phyloP scores from a whole-genome alignment of 305 asterid genomes.

The Plantago lanceolata region DNA sequence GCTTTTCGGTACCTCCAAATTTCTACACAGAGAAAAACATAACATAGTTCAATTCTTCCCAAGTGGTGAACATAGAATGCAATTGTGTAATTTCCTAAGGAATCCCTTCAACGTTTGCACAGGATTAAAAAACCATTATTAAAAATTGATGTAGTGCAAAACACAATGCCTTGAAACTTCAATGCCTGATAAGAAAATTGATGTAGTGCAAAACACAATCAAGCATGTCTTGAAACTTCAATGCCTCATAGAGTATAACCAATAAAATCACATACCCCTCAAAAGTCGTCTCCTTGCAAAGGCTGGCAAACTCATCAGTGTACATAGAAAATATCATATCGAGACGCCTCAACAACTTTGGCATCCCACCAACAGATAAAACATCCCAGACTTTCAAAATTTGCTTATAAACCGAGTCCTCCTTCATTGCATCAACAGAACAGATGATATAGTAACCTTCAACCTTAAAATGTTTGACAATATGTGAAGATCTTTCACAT shows the following conservation, averaged over 20 bases:
- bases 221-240: neutral
- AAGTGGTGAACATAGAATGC: neutral
- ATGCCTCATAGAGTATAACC: neutral
- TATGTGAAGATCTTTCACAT: conserved; percentile 40
- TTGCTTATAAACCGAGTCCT: conserved; percentile 42
- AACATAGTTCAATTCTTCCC: neutral
- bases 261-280: conserved; percentile 48
- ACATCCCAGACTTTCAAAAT: conserved; percentile 66
- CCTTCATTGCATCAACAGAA: conserved; percentile 43
- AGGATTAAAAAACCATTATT: no score
- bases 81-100: no score
- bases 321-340: conserved; percentile 46
- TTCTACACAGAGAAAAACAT: conserved; percentile 29
- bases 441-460: conserved; percentile 43
- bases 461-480: conserved; percentile 55
- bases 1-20: conserved; percentile 57
- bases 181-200: neutral
- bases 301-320: conserved; percentile 49
- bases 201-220: neutral
- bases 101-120: no score
- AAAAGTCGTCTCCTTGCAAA: conserved; percentile 43
- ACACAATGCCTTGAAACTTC: neutral
- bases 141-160: neutral
- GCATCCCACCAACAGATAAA: conserved; percentile 40
- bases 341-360: conserved; percentile 43